Base-by-base conservation (phyloP, 2,329 filamentous ascomycete species). In the Chrysoporthe deuterocubensis region DNA sequence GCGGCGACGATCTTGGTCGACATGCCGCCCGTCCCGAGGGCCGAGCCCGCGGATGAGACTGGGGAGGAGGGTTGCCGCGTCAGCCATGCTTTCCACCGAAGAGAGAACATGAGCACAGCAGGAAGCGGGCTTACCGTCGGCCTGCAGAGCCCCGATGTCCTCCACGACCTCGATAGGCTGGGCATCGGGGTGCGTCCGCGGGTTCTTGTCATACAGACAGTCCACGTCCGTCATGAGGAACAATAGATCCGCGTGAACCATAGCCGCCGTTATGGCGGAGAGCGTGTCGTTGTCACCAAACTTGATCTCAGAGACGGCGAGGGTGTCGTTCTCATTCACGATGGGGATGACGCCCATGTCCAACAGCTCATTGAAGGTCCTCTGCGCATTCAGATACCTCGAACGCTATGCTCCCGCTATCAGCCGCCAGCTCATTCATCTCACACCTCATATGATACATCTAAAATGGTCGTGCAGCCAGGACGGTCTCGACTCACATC, bases 181-280 rank as follows among this genome's bases (percentile, higher is more conserved):
- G 9, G 96, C 96, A 75, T 97, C 92, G 0, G 93, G 89, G 74
- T 97, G 85, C 1, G 89, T 90, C 42, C 96, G 87, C 1, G 96
- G 96, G 74, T 99, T 99, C 79, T 95, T 96, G 79, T 97, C 94
- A 79, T 99, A 99, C 14, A 99, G 84, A 76, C 95, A 97, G 77
- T 99, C 96, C 60, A 99, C 96, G 76, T 99, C 96, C 0, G 96
- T 99, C 96, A 99, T 98, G 71, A 99, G 86, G 80, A 99, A 99
- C 11, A 99, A 85, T 74, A 97, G 93, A 76, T 99, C 94, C 62
- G 96, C 96, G 75, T 97, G 93, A 26, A 98, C 92, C 94, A 98
- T 98, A 72, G 92, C 96, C 0, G 96, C 93, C 0, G 96, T 97
- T 73, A 99, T 97, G 67, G 96, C 96, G 14, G 94, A 97, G 59